phyloP scores from a whole-genome alignment of 176 grass and related monocot species.

The Canna indica region DNA sequence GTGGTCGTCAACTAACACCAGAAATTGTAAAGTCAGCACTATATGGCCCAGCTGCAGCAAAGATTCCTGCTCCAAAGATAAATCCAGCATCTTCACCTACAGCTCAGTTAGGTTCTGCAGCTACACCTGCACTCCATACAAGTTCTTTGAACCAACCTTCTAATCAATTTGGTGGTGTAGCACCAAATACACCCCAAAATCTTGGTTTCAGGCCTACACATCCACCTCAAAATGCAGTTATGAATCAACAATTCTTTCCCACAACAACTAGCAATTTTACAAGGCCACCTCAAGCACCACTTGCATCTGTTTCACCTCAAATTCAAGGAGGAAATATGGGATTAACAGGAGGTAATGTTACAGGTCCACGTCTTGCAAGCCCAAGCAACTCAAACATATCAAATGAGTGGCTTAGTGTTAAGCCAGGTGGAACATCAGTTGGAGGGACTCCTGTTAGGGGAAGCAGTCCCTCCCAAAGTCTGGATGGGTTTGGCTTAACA shows the following conservation, averaged over 20 bases:
- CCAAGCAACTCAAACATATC: slow-evolving; percentile 26
- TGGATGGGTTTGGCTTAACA: slow-evolving; percentile 46
- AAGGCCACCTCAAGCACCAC: slow-evolving; percentile 45
- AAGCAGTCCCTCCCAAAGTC: slow-evolving; percentile 28
- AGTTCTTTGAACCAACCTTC: slow-evolving; percentile 16
- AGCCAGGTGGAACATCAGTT: slow-evolving; percentile 24
- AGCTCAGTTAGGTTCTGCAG: slow-evolving; percentile 28
- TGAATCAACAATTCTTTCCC: slow-evolving; percentile 49
- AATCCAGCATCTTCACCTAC: slow-evolving; percentile 27
- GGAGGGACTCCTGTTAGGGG: slow-evolving; percentile 35
- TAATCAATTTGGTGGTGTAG: slow-evolving; percentile 40
- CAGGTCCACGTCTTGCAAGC: slow-evolving; percentile 23
- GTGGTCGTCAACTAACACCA: slow-evolving; percentile 71
- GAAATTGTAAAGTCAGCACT: slow-evolving; percentile 91
- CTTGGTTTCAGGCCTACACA: slow-evolving; percentile 36
- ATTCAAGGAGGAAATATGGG: slow-evolving; percentile 37
- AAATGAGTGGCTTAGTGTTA: slow-evolving; percentile 53
- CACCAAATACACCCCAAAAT: slow-evolving; percentile 37
- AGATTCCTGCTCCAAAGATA: slow-evolving; percentile 87
- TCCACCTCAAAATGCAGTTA: slow-evolving; percentile 36
- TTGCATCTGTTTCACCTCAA: slow-evolving; percentile 22
- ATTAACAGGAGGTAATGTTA: slow-evolving; percentile 30
- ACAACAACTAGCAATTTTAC: slow-evolving; percentile 42
- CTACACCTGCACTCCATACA: slow-evolving; percentile 28
- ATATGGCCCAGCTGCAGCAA: slow-evolving; percentile 74